A percentile compares a stretch with the other conserved stretches of the same genome.
Evolutionary conservation across 1,139 yeast genomes (phyloP).

Genomic region (Sugiyamaella novakii): DNA sequence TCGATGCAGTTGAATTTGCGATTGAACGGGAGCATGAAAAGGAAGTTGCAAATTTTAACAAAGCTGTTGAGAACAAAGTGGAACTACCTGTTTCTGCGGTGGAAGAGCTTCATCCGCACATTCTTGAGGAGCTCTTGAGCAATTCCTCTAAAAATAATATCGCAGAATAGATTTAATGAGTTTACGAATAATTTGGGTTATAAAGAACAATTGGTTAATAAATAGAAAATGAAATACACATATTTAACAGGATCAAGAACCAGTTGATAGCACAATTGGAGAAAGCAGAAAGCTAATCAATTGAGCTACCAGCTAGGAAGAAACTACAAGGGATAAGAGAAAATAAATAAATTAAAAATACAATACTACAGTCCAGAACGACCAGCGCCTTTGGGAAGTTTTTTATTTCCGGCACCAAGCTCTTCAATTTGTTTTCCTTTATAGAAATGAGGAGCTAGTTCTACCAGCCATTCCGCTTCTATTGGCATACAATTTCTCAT

Average conservation of each 20-base stretch:
- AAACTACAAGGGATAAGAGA: too few relatives aligned
- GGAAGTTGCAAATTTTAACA: constrained; percentile 51
- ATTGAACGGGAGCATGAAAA: constrained; percentile 74
- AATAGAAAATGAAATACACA: too few relatives aligned
- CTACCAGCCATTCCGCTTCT: constrained; percentile 63
- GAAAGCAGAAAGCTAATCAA: too few relatives aligned
- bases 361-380: constrained; percentile 1
- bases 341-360: constrained; percentile 5
- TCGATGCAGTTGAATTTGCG: constrained; percentile 80
- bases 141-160: neutral
- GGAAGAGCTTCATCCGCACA: constrained; percentile 26
- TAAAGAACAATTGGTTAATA: too few relatives aligned
- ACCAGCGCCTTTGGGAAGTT: constrained; percentile 18
- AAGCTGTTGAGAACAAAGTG: constrained; percentile 23
- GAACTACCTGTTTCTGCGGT: constrained; percentile 24
- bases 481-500: constrained; percentile 84
- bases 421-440: constrained; percentile 30
- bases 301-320: too few relatives aligned
- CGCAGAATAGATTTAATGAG: neutral
- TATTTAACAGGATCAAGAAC: too few relatives aligned
- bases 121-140: constrained; percentile 19
- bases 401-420: constrained; percentile 22
- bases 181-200: too few relatives aligned
- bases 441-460: constrained; percentile 66
- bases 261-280: too few relatives aligned